Conservation (phyloP, 208 protist genomes). For the Trypanosoma cruzi region DNA sequence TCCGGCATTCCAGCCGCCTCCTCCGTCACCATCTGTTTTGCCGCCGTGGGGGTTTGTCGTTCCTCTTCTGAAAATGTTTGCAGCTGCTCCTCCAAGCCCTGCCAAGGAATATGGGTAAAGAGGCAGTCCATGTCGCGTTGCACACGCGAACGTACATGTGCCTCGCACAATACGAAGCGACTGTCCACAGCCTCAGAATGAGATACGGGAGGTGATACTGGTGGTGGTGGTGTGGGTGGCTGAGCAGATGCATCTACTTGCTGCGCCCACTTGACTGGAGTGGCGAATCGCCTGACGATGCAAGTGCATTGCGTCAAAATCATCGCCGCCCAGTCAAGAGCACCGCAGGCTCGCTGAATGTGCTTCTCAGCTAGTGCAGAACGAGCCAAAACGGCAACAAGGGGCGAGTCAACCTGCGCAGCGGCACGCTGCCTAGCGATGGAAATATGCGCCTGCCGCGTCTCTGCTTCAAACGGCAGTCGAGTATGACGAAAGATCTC, state of each 20-base stretch:
- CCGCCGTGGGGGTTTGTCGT: not conserved
- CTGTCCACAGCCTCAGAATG: not conserved
- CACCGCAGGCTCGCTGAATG: constrained; percentile 51
- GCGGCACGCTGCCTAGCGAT: constrained; percentile 28
- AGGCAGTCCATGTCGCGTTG: constrained; percentile 74
- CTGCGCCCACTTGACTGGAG: constrained; percentile 10
- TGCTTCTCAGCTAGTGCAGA: constrained; percentile 51
- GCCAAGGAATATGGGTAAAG: constrained; percentile 72
- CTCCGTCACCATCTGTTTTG: not conserved
- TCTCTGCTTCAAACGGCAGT: constrained; percentile 48
- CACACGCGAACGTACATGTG: constrained; percentile 54
- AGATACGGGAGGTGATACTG: not conserved
- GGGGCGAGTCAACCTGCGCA: constrained; percentile 40
- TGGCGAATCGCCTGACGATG: constrained; percentile 36
- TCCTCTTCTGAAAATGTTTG: constrained; percentile 32
- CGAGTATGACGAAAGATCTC: constrained; percentile 53
- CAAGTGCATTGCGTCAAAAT: constrained; percentile 43
- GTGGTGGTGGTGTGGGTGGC: not conserved
- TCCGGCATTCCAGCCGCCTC: constrained; percentile 10
- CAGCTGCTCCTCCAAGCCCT: constrained; percentile 56
- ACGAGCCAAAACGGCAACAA: constrained; percentile 44
- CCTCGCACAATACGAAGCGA: constrained; percentile 42
- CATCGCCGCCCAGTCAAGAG: constrained; percentile 63
- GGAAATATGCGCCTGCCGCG: constrained; percentile 38
- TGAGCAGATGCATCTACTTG: not conserved